Percentiles rank a stretch among this genome's conserved stretches.
These are phyloP conservation scores for Isoetes engelmannii DNA, from an alignment of 83 land plant species.

Conservation along the genomic window DNA sequence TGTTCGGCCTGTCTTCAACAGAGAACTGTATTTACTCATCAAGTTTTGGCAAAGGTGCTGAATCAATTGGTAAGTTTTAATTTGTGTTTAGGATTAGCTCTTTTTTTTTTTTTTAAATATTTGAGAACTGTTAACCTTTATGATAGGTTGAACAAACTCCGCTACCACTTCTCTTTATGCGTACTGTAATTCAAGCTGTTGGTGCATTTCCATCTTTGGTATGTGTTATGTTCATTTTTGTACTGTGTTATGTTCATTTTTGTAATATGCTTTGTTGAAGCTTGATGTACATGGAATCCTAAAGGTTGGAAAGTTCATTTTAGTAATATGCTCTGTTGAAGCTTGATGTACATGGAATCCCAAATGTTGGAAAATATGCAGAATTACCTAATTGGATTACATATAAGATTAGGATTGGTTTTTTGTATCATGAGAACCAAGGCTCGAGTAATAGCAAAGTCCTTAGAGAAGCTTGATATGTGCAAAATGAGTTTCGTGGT, in stretches of 20 bases:
- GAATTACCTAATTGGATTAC: too few relatives aligned
- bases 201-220: slow-evolving; percentile 89
- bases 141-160: slow-evolving; percentile 84
- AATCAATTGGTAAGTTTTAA: slow-evolving; percentile 70
- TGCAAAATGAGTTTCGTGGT: too few relatives aligned
- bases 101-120: neutral
- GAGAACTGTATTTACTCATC: slow-evolving; percentile 90
- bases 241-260: neutral
- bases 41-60: slow-evolving; percentile 83
- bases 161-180: slow-evolving; percentile 86
- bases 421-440: too few relatives aligned
- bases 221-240: neutral
- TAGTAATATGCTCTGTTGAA: neutral
- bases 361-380: too few relatives aligned
- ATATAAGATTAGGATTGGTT: too few relatives aligned
- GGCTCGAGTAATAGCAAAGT: too few relatives aligned
- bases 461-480: too few relatives aligned
- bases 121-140: neutral
- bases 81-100: neutral
- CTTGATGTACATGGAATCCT: too few relatives aligned
- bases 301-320: neutral
- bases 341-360: too few relatives aligned
- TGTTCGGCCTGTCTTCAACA: slow-evolving; percentile 97
- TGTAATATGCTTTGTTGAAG: too few relatives aligned
- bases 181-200: slow-evolving; percentile 93